Evolutionary conservation across 1,284 basidiomycete genomes (phyloP).

Genomic region (Fomitopsis schrenkii): DNA sequence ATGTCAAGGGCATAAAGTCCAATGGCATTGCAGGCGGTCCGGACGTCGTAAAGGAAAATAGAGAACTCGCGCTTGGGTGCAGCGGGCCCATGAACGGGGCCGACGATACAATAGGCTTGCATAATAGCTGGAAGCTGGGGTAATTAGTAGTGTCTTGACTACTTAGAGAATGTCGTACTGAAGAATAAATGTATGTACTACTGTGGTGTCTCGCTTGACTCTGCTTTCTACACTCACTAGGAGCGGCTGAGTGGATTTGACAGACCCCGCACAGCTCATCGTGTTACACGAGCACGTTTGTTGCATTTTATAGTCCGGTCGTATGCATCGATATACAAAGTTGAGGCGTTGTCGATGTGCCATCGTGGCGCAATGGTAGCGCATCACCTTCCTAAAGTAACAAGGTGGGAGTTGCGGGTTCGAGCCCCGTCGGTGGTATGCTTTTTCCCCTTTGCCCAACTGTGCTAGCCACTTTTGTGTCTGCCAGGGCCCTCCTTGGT

Average conservation of each 20-base stretch:
- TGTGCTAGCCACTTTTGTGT: too few species aligned
- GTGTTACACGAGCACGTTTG: too few species aligned
- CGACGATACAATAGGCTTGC: constrained; percentile 74
- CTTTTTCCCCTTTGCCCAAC: not conserved
- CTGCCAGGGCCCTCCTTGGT: too few species aligned
- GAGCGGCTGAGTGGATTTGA: too few species aligned
- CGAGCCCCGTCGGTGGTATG: constrained; percentile 25
- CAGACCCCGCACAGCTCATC: too few species aligned
- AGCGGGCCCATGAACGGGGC: constrained; percentile 48
- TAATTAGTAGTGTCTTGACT: not conserved
- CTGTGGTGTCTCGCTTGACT: constrained; percentile 19
- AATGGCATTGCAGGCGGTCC: constrained; percentile 20
- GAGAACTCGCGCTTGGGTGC: constrained; percentile 27
- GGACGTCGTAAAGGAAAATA: constrained; percentile 20
- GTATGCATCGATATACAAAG: too few species aligned
- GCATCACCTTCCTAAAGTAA: constrained; percentile 22
- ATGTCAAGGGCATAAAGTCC: constrained; percentile 43
- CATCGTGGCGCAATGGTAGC: constrained; percentile 27
- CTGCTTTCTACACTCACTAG: too few species aligned
- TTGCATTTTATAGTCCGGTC: too few species aligned
- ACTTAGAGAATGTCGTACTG: not conserved
- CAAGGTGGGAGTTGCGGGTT: constrained; percentile 26
- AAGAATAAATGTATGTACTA: constrained; percentile 7
- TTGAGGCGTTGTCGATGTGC: too few species aligned
- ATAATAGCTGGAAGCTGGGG: constrained; percentile 58